phyloP scores from a whole-genome alignment of 192 early-diverging fungal species.

The Entomortierella parvispora region DNA sequence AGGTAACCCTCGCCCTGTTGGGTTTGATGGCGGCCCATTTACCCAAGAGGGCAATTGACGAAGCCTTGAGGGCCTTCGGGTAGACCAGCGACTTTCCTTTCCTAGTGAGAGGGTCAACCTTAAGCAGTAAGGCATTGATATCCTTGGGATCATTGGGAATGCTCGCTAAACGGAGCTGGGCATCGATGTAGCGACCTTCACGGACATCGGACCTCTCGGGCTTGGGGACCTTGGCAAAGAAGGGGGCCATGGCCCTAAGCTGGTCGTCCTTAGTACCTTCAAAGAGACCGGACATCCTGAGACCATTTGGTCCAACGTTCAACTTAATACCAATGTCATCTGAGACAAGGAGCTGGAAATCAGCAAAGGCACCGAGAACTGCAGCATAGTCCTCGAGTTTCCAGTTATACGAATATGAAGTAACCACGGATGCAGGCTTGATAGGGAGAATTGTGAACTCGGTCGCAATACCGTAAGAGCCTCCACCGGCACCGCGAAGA shows the following conservation, averaged over 20 bases:
- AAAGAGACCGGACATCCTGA: conserved; percentile 42
- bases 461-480: conserved; percentile 56
- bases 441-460: conserved; percentile 38
- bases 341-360: conserved; percentile 21
- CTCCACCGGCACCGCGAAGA: conserved; percentile 65
- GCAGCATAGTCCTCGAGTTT: conserved; percentile 1
- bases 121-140: conserved; percentile 26
- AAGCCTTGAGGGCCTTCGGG: conserved; percentile 7
- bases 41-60: conserved; percentile 24
- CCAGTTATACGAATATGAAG: conserved; percentile 23
- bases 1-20: conserved; percentile 17
- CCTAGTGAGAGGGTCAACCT: conserved; percentile 30
- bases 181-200: conserved; percentile 41
- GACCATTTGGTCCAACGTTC: conserved; percentile 23
- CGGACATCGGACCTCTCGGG: conserved; percentile 15
- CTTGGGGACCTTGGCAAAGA: conserved; percentile 10
- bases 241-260: conserved; percentile 11
- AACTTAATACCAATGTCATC: conserved; percentile 46
- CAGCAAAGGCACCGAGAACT: conserved; percentile 21
- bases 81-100: conserved; percentile 48
- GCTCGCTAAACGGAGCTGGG: conserved; percentile 28
- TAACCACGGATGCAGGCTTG: conserved; percentile 19
- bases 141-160: conserved; percentile 20
- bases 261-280: conserved; percentile 21
- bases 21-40: conserved; percentile 23